Conservation (phyloP, 345 rosid genomes). For the Camelina hispida region DNA sequence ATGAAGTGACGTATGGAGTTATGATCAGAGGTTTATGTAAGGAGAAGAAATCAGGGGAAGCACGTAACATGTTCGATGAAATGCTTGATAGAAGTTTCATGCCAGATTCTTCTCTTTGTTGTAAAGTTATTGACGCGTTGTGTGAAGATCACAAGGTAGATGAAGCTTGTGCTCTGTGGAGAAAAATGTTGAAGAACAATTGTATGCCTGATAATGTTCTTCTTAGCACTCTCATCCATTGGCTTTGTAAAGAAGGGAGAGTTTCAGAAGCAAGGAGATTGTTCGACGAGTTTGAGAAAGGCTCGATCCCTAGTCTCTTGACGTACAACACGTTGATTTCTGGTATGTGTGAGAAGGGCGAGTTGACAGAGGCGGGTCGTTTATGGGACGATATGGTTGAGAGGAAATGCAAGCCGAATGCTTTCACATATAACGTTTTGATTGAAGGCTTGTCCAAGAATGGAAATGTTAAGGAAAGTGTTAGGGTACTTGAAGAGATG, state of each 20-base stretch:
- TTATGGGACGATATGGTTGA: constrained; percentile 94
- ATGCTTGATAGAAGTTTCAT: constrained; percentile 71
- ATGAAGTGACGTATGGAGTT: constrained; percentile 88
- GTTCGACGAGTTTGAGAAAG: constrained; percentile 78
- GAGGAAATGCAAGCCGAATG: constrained; percentile 73
- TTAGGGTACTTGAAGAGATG: constrained; percentile 78
- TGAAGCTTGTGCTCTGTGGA: constrained; percentile 78
- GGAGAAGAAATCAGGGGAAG: constrained; percentile 72
- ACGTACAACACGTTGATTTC: constrained; percentile 78
- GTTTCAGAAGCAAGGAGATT: constrained; percentile 72
- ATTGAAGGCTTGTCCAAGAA: constrained; percentile 68
- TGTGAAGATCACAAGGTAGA: constrained; percentile 72
- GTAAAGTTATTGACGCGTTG: constrained; percentile 75
- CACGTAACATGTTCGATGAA: constrained; percentile 67
- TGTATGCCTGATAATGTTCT: constrained; percentile 80
- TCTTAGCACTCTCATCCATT: constrained; percentile 75
- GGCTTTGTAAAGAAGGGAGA: constrained; percentile 84
- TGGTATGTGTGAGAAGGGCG: constrained; percentile 82
- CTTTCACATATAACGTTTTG: constrained; percentile 73
- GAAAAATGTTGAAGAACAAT: constrained; percentile 68
- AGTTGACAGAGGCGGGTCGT: constrained; percentile 70
- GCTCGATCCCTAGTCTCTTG: constrained; percentile 69
- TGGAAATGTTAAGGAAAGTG: constrained; percentile 74
- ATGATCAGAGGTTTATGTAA: constrained; percentile 76
- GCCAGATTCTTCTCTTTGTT: constrained; percentile 72